Conservation (phyloP, 2,329 filamentous ascomycete genomes). For the Emmonsiellopsis sp. region DNA sequence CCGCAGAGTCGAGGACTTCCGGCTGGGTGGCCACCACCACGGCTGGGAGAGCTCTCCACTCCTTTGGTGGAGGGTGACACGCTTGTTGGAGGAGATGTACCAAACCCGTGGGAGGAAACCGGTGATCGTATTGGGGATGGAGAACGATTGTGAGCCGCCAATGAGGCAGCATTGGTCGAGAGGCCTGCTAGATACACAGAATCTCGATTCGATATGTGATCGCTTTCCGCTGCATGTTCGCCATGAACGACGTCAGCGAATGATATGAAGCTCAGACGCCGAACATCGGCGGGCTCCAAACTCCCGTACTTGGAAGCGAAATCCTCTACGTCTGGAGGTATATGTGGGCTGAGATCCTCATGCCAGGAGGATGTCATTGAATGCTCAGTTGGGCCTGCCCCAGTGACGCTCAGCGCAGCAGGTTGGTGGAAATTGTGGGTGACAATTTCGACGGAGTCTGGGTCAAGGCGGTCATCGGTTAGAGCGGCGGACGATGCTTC, state of each 20-base stretch:
- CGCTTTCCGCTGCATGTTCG: slow-evolving; percentile 42
- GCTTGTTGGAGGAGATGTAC: slow-evolving; percentile 66
- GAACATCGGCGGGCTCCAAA: slow-evolving; percentile 67
- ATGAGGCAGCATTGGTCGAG: slow-evolving; percentile 10
- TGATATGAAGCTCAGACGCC: slow-evolving; percentile 86
- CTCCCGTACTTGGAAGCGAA: slow-evolving; percentile 66
- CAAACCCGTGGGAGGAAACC: slow-evolving; percentile 59
- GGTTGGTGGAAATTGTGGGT: slow-evolving; percentile 79
- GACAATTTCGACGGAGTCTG: slow-evolving; percentile 85
- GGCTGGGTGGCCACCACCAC: slow-evolving; percentile 43
- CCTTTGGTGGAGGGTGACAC: slow-evolving; percentile 66
- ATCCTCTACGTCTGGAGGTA: slow-evolving; percentile 50
- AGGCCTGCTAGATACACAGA: slow-evolving; percentile 50
- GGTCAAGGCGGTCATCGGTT: slow-evolving; percentile 74
- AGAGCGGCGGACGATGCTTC: slow-evolving; percentile 89
- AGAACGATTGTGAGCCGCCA: slow-evolving; percentile 41
- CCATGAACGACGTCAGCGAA: slow-evolving; percentile 91
- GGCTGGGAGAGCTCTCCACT: slow-evolving; percentile 58
- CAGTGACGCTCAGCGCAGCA: slow-evolving; percentile 57
- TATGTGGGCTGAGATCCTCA: slow-evolving; percentile 50
- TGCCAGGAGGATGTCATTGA: slow-evolving; percentile 24
- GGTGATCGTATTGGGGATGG: slow-evolving; percentile 9
- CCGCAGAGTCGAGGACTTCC: slow-evolving; percentile 51
- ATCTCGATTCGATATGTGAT: slow-evolving; percentile 50
- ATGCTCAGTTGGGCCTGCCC: slow-evolving; percentile 30